A percentile compares a stretch with the other conserved stretches of the same genome.
Evolutionary conservation across 208 protist genomes (phyloP).

Genomic region (Acanthamoeba quina): DNA sequence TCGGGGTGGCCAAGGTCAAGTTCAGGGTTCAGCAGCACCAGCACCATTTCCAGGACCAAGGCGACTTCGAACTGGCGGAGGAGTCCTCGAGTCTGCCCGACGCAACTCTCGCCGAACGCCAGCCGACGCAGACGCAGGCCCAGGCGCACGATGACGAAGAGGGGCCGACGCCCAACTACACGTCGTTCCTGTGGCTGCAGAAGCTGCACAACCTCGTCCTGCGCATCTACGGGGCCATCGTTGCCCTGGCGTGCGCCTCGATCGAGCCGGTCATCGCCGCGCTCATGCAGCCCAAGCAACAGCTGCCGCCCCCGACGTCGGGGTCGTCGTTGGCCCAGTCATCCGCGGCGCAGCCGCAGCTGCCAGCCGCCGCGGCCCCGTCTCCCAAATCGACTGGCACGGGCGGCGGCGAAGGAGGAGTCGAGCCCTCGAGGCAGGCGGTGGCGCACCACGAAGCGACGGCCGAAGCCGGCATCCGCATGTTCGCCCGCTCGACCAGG

Average conservation of each 20-base stretch:
- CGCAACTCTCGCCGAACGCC: no score
- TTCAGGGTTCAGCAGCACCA: neutral
- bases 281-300: neutral
- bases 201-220: constrained; percentile 61
- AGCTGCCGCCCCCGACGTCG: neutral
- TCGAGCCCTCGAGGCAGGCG: neutral
- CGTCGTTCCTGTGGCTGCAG: constrained; percentile 28
- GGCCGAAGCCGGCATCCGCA: neutral
- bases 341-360: no score
- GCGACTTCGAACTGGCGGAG: no score
- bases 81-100: neutral
- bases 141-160: neutral
- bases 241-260: neutral
- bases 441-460: neutral
- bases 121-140: no score
- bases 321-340: no score
- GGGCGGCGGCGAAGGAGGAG: no score
- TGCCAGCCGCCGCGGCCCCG: no score
- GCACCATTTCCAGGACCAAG: no score
- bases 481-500: neutral
- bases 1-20: neutral
- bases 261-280: constrained; percentile 6
- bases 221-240: neutral
- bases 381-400: no score
- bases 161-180: neutral